Evolutionary conservation across 1,284 basidiomycete species (phyloP), one percentile per base, ranked within the genome.

Genomic region (Cutaneotrichosporon daszewskae): DNA sequence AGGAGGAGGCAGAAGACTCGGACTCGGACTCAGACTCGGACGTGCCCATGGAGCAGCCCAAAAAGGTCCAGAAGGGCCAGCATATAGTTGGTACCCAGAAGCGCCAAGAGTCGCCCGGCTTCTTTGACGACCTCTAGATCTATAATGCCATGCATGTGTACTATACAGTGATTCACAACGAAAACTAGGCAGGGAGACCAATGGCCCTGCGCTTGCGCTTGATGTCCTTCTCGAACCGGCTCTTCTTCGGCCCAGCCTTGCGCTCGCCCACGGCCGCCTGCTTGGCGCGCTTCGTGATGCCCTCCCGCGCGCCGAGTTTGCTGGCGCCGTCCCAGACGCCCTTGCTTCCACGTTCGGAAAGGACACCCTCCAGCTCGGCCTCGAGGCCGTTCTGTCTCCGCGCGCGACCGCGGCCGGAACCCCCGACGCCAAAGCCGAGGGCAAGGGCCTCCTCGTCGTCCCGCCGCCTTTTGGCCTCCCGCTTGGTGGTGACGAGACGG

Each of bases 391-490:
- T 85, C 28, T 82, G 83, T 43, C 81, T 74, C 16, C 79, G 72
- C 14, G 77, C 73, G 22, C 80, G 72, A 31, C 79, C 74, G 25
- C 77, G 71, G 5, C 53, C 55, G 1, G 55, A 54, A 3, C 65
- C 64, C 24, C 62, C 64, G 7, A 70, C 61, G 8, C 68, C 69
- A 29, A 68, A 69, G 37, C 95, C 94, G n/a, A 97, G 75, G 7
- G 90, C 90, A 52, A 97, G 75, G 54, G 91, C 87, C 58, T 82
- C 88, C 69, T 98, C 94, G 67, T 98, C 94, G 50, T 82, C 77
- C 44, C 73, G 72, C n/a, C 94, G 77, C 43, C 83, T 75, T 62
- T 78, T 81, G 17, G 79, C 79, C 43, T 96, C 94, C 62, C 83
- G 84, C 77, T 96, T 97, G 67, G 84, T 87, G 78, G 91, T 85